Conservation (phyloP, 805 yeast genomes). For the Hanseniaspora taiwanica region DNA sequence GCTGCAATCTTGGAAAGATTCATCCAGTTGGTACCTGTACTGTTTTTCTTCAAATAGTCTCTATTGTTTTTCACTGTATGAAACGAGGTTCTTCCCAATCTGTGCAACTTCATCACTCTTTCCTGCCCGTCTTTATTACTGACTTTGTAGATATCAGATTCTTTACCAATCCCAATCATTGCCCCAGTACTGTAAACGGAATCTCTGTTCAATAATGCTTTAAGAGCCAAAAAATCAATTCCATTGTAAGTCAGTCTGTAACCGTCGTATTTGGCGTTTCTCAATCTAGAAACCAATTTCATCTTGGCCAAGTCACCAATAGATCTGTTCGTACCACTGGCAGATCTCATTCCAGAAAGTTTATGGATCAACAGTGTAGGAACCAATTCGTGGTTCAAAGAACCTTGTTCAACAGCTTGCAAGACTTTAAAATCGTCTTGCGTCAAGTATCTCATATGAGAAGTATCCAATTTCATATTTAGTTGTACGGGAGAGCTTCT, state of each 20-base stretch:
- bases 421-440: constrained; percentile 83
- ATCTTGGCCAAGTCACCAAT: constrained; percentile 81
- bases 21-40: constrained; percentile 84
- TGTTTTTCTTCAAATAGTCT: constrained; percentile 61
- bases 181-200: constrained; percentile 68
- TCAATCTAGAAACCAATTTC: constrained; percentile 57
- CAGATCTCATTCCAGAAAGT: constrained; percentile 62
- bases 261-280: constrained; percentile 94
- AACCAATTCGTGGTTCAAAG: constrained; percentile 86
- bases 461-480: constrained; percentile 79
- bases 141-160: constrained; percentile 84
- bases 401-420: constrained; percentile 81
- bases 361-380: constrained; percentile 78
- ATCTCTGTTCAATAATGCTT: constrained; percentile 63
- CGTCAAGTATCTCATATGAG: constrained; percentile 87
- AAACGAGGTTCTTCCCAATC: constrained; percentile 90
- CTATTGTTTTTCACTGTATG: constrained; percentile 85
- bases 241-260: constrained; percentile 82
- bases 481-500: not conserved
- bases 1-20: constrained; percentile 82
- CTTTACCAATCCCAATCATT: constrained; percentile 93
- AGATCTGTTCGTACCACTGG: constrained; percentile 63
- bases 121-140: constrained; percentile 52
- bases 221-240: constrained; percentile 82
- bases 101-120: constrained; percentile 75